These are phyloP conservation scores for Citeromyces nyonsensis DNA, from an alignment of 805 yeast species.

Conservation along the genomic window DNA sequence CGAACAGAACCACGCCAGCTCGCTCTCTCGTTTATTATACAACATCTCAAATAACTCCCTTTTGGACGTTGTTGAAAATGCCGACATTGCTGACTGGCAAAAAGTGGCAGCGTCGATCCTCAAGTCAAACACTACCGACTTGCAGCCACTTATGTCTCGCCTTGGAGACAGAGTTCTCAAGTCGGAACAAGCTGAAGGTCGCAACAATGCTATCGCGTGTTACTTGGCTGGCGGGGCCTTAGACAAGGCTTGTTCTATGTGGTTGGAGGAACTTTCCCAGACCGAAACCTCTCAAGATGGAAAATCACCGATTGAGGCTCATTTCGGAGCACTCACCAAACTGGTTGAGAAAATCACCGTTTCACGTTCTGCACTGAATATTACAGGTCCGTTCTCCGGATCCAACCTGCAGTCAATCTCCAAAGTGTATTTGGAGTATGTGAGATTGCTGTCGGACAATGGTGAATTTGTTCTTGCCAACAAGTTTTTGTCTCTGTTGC, in stretches of 20 bases:
- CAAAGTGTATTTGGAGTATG: constrained; percentile 64
- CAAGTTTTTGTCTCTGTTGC: constrained; percentile 52
- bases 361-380: constrained; percentile 36
- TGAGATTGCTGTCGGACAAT: constrained; percentile 60
- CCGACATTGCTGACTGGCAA: constrained; percentile 72
- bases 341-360: constrained; percentile 77
- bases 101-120: constrained; percentile 59
- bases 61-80: constrained; percentile 62
- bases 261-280: constrained; percentile 59
- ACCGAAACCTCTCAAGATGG: constrained; percentile 28
- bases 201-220: constrained; percentile 65
- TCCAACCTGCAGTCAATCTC: constrained; percentile 33
- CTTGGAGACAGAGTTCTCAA: constrained; percentile 67
- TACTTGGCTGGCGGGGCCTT: constrained; percentile 72
- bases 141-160: constrained; percentile 36
- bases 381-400: constrained; percentile 17
- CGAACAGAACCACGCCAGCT: constrained; percentile 29
- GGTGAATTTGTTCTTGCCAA: constrained; percentile 79
- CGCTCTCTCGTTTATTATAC: constrained; percentile 63
- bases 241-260: constrained; percentile 63
- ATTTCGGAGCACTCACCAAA: constrained; percentile 64
- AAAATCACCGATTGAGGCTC: constrained; percentile 67
- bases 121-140: constrained; percentile 36
- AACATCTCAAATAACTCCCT: constrained; percentile 36
- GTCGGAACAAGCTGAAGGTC: constrained; percentile 20